A percentile compares a stretch with the other conserved stretches of the same genome.
phyloP scores from a whole-genome alignment of 192 early-diverging fungal genomes.

The Umbelopsis ramanniana region DNA sequence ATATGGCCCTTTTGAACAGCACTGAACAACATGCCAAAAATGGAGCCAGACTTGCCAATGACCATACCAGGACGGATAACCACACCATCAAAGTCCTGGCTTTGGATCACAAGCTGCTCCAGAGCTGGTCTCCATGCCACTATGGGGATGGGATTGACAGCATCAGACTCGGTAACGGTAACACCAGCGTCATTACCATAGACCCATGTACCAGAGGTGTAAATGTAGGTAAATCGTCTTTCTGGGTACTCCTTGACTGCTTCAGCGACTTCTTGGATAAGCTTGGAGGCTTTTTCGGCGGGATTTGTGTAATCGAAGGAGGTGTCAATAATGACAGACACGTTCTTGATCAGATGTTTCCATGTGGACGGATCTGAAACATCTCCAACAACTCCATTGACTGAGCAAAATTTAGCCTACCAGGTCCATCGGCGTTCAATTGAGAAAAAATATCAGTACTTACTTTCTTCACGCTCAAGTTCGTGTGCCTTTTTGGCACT shows the following conservation, averaged over 20 bases:
- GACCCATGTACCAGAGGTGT: conserved; percentile 36
- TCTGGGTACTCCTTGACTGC: conserved; percentile 29
- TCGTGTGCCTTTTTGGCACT: conserved; percentile 17
- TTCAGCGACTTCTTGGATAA: conserved; percentile 30
- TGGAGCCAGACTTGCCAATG: conserved; percentile 27
- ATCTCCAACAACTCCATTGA: conserved; percentile 29
- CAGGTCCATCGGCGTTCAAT: neutral
- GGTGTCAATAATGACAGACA: conserved; percentile 38
- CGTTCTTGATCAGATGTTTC: conserved; percentile 21
- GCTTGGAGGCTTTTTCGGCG: neutral
- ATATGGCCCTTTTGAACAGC: conserved; percentile 25
- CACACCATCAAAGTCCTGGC: conserved; percentile 23
- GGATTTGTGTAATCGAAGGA: conserved; percentile 21
- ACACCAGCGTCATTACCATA: conserved; percentile 6
- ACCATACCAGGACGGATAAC: conserved; percentile 36
- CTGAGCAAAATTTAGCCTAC: conserved; percentile 9
- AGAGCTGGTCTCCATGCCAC: conserved; percentile 39
- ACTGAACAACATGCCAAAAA: conserved; percentile 30
- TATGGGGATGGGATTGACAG: conserved; percentile 2
- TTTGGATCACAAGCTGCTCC: conserved; percentile 32
- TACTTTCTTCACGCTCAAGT: conserved; percentile 39
- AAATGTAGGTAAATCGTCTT: conserved; percentile 41
- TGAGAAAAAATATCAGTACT: neutral
- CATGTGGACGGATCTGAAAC: conserved; percentile 20
- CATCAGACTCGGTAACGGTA: conserved; percentile 8